These are phyloP conservation scores for Huntiella omanensis DNA, from an alignment of 2,329 filamentous ascomycete species.

Conservation along the genomic window DNA sequence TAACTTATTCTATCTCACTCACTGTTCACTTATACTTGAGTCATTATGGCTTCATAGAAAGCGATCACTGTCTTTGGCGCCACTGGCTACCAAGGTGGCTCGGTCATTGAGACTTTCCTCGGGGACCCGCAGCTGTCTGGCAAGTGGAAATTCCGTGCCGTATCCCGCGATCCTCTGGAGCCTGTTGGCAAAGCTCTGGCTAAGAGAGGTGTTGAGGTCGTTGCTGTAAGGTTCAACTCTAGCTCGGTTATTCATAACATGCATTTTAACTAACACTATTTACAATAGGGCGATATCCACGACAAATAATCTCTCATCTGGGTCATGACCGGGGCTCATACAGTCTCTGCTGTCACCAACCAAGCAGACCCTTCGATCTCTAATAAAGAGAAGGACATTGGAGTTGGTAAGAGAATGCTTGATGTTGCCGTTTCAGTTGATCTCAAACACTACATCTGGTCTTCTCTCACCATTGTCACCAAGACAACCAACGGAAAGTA, in stretches of 20 bases:
- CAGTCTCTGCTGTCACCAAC: slow-evolving; percentile 24
- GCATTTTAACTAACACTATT: neutral
- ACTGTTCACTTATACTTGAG: no score
- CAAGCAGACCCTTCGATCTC: slow-evolving; percentile 12
- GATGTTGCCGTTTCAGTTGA: slow-evolving; percentile 25
- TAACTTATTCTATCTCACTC: no score
- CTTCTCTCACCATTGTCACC: slow-evolving; percentile 23
- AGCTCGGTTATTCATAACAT: neutral
- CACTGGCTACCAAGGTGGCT: slow-evolving; percentile 30
- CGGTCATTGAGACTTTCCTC: slow-evolving; percentile 26
- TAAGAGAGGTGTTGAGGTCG: slow-evolving; percentile 24
- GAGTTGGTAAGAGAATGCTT: slow-evolving; percentile 26
- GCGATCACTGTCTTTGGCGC: slow-evolving; percentile 26
- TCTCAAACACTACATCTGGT: slow-evolving; percentile 28
- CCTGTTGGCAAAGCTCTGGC: slow-evolving; percentile 21
- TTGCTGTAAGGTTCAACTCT: slow-evolving; percentile 16
- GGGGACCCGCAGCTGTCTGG: slow-evolving; percentile 25
- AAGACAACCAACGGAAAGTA: slow-evolving; percentile 21
- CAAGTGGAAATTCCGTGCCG: slow-evolving; percentile 25
- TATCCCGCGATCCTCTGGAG: slow-evolving; percentile 26
- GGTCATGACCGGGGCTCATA: slow-evolving; percentile 24
- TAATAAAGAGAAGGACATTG: slow-evolving; percentile 22
- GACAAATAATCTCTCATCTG: slow-evolving; percentile 22
- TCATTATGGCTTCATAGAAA: slow-evolving; percentile 13
- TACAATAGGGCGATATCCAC: slow-evolving; percentile 2